Percentiles rank a stretch among this genome's conserved stretches.
These are phyloP conservation scores for Schizochytrium sp. DNA, from an alignment of 108 stramenopile genomes.

Conservation along the genomic window DNA sequence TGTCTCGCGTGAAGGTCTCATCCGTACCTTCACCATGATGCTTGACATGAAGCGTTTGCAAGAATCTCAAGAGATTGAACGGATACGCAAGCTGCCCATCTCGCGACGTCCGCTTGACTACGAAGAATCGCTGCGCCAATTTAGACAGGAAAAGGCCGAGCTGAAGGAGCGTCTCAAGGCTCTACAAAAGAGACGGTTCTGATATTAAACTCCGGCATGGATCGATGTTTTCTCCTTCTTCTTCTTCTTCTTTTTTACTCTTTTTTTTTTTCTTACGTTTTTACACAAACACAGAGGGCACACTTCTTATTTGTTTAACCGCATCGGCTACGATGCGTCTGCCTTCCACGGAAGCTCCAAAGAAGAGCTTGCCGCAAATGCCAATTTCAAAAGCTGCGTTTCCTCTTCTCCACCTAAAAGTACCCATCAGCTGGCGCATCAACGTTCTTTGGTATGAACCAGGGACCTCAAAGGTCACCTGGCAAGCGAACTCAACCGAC, in stretches of 20 bases:
- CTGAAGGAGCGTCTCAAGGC: constrained; percentile 1
- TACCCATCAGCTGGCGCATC: background rate
- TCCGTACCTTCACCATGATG: background rate
- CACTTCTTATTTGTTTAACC: too few relatives aligned
- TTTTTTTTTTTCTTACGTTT: too few relatives aligned
- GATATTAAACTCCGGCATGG: background rate
- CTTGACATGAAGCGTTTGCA: background rate
- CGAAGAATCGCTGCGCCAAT: background rate
- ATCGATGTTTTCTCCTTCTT: too few relatives aligned
- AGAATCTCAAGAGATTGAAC: background rate
- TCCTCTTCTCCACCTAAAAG: background rate
- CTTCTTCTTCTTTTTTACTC: too few relatives aligned
- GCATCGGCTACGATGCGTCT: too few relatives aligned
- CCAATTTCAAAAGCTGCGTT: background rate
- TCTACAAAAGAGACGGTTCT: background rate
- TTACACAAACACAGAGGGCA: too few relatives aligned
- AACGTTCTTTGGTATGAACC: background rate
- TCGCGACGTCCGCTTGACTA: background rate
- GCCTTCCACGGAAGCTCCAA: too few relatives aligned
- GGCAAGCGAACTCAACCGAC: background rate
- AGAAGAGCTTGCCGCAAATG: too few relatives aligned
- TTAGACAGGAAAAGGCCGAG: background rate
- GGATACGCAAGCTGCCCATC: background rate
- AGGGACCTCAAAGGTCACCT: background rate
- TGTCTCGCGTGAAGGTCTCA: background rate